A percentile compares a stretch with the other conserved stretches of the same genome.
Conservation (phyloP, 2,329 filamentous ascomycete genomes). For the Leptodontidium sp. region DNA sequence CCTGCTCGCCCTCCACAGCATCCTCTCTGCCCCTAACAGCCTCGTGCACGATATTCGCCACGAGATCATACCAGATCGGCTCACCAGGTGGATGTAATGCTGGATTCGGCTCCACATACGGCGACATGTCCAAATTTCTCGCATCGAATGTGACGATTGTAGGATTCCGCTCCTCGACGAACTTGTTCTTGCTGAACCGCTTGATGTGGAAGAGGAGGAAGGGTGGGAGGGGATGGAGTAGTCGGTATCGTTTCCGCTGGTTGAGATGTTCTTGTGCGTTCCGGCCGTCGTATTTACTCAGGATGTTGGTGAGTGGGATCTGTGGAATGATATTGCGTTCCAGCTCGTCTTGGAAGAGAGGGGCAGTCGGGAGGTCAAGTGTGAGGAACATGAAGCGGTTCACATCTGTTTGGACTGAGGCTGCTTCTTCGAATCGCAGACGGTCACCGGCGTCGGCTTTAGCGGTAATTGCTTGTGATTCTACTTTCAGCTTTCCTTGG, state of each 20-base stretch:
- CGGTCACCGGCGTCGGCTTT: slow-evolving; percentile 88
- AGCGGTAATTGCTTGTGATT: slow-evolving; percentile 92
- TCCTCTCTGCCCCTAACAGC: slow-evolving; percentile 80
- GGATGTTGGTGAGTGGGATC: slow-evolving; percentile 81
- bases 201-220: slow-evolving; percentile 96
- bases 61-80: slow-evolving; percentile 93
- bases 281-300: slow-evolving; percentile 92
- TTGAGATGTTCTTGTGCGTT: slow-evolving; percentile 88
- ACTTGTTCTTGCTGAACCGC: slow-evolving; percentile 96
- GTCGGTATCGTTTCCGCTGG: slow-evolving; percentile 86
- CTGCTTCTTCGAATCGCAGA: slow-evolving; percentile 91
- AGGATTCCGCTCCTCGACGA: slow-evolving; percentile 93
- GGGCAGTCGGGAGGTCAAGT: slow-evolving; percentile 88
- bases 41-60: slow-evolving; percentile 93
- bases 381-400: slow-evolving; percentile 91
- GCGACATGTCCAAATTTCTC: slow-evolving; percentile 82
- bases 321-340: slow-evolving; percentile 97
- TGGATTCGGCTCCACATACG: slow-evolving; percentile 90
- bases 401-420: slow-evolving; percentile 77
- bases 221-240: slow-evolving; percentile 89
- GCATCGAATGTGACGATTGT: slow-evolving; percentile 98
- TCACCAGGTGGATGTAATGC: slow-evolving; percentile 74
- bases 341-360: slow-evolving; percentile 94
- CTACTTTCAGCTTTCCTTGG: slow-evolving; percentile 89
- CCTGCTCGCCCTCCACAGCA: slow-evolving; percentile 85